Base-by-base conservation (phyloP, 208 protist genomes). In the Chromosphaera perkinsii region DNA sequence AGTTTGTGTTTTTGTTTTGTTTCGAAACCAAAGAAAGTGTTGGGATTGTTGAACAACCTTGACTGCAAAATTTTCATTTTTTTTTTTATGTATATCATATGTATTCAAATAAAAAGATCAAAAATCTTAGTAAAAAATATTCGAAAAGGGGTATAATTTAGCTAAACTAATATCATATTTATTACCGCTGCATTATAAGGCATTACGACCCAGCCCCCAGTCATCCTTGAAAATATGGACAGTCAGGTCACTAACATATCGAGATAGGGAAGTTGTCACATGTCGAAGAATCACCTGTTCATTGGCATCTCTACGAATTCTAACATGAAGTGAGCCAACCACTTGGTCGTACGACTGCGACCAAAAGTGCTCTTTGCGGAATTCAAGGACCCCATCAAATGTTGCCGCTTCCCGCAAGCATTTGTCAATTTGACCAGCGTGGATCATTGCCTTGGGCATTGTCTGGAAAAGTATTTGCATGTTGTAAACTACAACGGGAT, bases 1-100 rank as follows among this genome's bases (percentile, higher is more conserved):
- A n/a, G 42, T 48, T 48, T 48, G 42, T 48, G 42, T 48, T 48
- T 48, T 48, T 48, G 42, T 48, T 48, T 48, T 48, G 42, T 48
- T 17, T 17, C 17, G 20, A 48, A 48, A 17, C 17, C 42, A 48
- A 48, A 48, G 17, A 20, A 48, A 20, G 20, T 17, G n/a, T n/a
- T n/a, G n/a, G n/a, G n/a, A n/a, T n/a, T n/a, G n/a, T n/a, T n/a
- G n/a, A n/a, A n/a, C n/a, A n/a, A n/a, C n/a, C n/a, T n/a, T n/a
- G n/a, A n/a, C n/a, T n/a, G n/a, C n/a, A n/a, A n/a, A n/a, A n/a
- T n/a, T n/a, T n/a, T n/a, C n/a, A n/a, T n/a, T n/a, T n/a, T n/a
- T n/a, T n/a, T n/a, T n/a, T n/a, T n/a, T n/a, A n/a, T n/a, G n/a
- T n/a, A n/a, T n/a, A n/a, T n/a, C n/a, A n/a, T n/a, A n/a, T n/a